Evolutionary conservation across 1,284 basidiomycete species (phyloP).

Genomic region (Ganoderma sp.): DNA sequence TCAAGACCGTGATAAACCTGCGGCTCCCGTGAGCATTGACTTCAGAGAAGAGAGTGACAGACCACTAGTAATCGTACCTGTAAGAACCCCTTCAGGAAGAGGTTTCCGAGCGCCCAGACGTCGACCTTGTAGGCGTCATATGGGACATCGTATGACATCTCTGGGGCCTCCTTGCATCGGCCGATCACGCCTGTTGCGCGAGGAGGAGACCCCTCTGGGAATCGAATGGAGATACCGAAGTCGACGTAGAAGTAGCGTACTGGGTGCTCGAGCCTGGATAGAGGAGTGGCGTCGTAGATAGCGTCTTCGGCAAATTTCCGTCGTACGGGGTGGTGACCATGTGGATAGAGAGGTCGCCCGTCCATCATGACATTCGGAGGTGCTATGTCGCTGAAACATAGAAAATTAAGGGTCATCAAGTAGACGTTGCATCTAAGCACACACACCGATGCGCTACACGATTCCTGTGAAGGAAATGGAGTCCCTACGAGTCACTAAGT

Average conservation of each 20-base stretch:
- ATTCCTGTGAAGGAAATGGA: conserved; percentile 34
- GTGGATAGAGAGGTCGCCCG: conserved; percentile 34
- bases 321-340: conserved; percentile 36
- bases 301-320: conserved; percentile 18
- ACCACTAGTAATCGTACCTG: conserved; percentile 13
- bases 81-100: conserved; percentile 22
- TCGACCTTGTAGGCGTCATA: conserved; percentile 41
- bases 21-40: background rate
- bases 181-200: conserved; percentile 27
- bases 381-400: conserved; percentile 34
- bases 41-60: background rate
- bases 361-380: conserved; percentile 42
- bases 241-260: conserved; percentile 41
- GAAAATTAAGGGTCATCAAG: background rate
- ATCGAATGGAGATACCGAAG: conserved; percentile 35
- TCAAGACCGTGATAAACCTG: conserved; percentile 23
- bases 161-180: conserved; percentile 36
- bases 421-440: background rate
- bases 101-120: conserved; percentile 36
- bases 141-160: conserved; percentile 33
- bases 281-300: conserved; percentile 1
- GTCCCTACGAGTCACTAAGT: conserved; percentile 25
- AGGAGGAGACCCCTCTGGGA: conserved; percentile 16
- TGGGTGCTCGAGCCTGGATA: conserved; percentile 17
- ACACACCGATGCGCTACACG: conserved; percentile 36